Evolutionary conservation across 257 asterid species (phyloP).

Genomic region (Jacaranda mimosifolia): DNA sequence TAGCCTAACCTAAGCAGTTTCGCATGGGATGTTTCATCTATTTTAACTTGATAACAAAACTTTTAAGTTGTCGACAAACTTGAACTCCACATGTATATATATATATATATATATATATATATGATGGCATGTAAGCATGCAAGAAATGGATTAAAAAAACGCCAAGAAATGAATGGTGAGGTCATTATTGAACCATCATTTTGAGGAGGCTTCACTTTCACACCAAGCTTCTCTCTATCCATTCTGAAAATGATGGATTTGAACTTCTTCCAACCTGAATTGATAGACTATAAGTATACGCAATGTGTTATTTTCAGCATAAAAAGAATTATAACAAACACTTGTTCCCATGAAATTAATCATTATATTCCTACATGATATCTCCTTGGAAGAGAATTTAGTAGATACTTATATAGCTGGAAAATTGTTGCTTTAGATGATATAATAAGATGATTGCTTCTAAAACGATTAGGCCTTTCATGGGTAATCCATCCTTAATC

Average conservation of each 20-base stretch:
- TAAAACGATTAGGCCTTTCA: slow-evolving; percentile 30
- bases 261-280: slow-evolving; percentile 29
- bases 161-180: slow-evolving; percentile 12
- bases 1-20: slow-evolving; percentile 44
- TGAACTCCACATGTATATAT: slow-evolving; percentile 29
- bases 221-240: slow-evolving; percentile 29
- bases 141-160: slow-evolving; percentile 28
- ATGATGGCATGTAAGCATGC: slow-evolving; percentile 39
- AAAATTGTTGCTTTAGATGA: no score
- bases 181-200: slow-evolving; percentile 29
- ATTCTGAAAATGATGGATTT: slow-evolving; percentile 37
- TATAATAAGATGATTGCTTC: slow-evolving; percentile 10
- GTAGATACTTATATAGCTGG: no score
- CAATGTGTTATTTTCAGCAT: no score
- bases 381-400: no score
- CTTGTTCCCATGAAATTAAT: no score
- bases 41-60: slow-evolving; percentile 28
- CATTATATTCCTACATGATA: no score
- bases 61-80: slow-evolving; percentile 26
- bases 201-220: slow-evolving; percentile 47
- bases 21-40: slow-evolving; percentile 31
- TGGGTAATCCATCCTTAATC: slow-evolving; percentile 54
- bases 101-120: no score
- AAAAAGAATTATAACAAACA: no score
- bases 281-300: no score